Conservation (phyloP, 1,284 basidiomycete species). For the Schizophyllum commune region DNA sequence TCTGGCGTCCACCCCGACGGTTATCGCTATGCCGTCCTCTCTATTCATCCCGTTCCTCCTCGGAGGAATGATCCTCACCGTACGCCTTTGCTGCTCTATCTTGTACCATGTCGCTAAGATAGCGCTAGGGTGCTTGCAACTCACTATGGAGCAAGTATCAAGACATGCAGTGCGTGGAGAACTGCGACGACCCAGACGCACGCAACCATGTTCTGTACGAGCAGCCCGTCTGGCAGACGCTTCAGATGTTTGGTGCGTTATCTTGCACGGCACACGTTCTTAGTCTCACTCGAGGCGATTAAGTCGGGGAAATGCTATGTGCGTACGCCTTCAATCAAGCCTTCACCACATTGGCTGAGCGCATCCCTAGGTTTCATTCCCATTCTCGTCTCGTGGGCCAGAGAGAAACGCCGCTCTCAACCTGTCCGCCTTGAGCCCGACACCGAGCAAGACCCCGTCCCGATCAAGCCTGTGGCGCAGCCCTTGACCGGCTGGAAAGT, state of each 20-base stretch:
- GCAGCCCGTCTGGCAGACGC: slow-evolving; percentile 90
- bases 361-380: slow-evolving; percentile 67
- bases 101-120: slow-evolving; percentile 3
- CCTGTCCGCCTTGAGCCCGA: slow-evolving; percentile 41
- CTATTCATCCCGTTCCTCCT: slow-evolving; percentile 43
- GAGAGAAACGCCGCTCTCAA: slow-evolving; percentile 38
- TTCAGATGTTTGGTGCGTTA: slow-evolving; percentile 85
- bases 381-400: slow-evolving; percentile 63
- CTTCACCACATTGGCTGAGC: slow-evolving; percentile 23
- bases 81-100: slow-evolving; percentile 19
- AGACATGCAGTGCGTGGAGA: slow-evolving; percentile 96
- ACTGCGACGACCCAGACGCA: slow-evolving; percentile 60
- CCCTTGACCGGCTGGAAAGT: slow-evolving; percentile 63
- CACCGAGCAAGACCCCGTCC: slow-evolving; percentile 31
- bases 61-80: slow-evolving; percentile 76
- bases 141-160: slow-evolving; percentile 73
- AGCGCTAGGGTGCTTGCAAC: slow-evolving; percentile 61
- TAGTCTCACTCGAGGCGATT: slow-evolving; percentile 27
- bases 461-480: slow-evolving; percentile 29
- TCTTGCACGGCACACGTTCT: slow-evolving; percentile 12
- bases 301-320: slow-evolving; percentile 91
- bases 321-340: slow-evolving; percentile 30
- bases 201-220: slow-evolving; percentile 67
- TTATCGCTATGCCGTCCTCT: slow-evolving; percentile 39
- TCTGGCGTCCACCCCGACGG: slow-evolving; percentile 9